phyloP scores from a whole-genome alignment of 2,329 filamentous ascomycete genomes.

The Rachicladosporium sp. region DNA sequence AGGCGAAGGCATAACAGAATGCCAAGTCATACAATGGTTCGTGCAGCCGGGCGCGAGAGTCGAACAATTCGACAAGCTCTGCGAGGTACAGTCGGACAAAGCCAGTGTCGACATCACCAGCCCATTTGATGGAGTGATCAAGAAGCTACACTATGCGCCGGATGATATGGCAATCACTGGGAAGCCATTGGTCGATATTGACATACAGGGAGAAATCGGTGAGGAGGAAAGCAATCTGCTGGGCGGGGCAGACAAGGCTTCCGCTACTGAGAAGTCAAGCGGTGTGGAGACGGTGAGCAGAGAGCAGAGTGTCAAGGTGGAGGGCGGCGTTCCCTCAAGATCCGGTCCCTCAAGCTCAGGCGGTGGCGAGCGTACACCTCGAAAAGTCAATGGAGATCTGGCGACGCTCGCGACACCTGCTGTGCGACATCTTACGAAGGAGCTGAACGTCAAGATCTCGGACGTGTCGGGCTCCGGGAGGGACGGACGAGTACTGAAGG shows the following conservation, averaged over 20 bases:
- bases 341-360: too few species aligned
- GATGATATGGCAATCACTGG: slow-evolving; percentile 95
- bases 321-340: too few species aligned
- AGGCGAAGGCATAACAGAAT: slow-evolving; percentile 92
- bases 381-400: slow-evolving; percentile 41
- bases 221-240: slow-evolving; percentile 42
- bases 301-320: slow-evolving; percentile 1
- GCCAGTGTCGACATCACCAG: slow-evolving; percentile 73
- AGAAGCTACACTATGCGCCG: slow-evolving; percentile 88
- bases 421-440: slow-evolving; percentile 75
- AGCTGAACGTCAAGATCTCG: slow-evolving; percentile 63
- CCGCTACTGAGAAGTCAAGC: slow-evolving; percentile 2
- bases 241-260: slow-evolving; percentile 12
- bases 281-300: slow-evolving; percentile 6
- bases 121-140: slow-evolving; percentile 86
- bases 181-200: slow-evolving; percentile 83
- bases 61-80: slow-evolving; percentile 95
- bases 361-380: too few species aligned
- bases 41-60: slow-evolving; percentile 90
- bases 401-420: slow-evolving; percentile 78
- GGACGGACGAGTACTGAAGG: slow-evolving; percentile 83
- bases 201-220: slow-evolving; percentile 68
- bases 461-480: slow-evolving; percentile 75
- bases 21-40: slow-evolving; percentile 99
- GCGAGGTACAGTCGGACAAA: slow-evolving; percentile 97